Base-by-base conservation (phyloP, 371 early-diverging fungal species). In the Saksenaea vasiformis region DNA sequence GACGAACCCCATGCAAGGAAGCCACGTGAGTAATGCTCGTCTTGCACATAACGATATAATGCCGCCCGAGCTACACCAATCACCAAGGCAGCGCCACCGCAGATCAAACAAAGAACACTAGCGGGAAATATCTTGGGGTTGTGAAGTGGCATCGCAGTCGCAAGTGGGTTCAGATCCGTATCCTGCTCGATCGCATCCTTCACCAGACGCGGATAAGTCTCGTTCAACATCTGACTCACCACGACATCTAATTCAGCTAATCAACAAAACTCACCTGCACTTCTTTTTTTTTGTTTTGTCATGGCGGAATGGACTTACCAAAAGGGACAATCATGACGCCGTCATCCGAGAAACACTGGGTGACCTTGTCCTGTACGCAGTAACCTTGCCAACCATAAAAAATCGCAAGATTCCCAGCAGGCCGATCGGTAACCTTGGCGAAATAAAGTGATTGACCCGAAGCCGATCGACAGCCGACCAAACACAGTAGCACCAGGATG, bases 321-420 rank as follows among this genome's bases (percentile, higher is more conserved):
- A 78, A 78, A 2, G 81, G 81, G 1, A 78, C 68, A 8, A 72
- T 58, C 72, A 76, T 73, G 26, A 81, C 61, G 27, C 65, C 64
- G 35, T 68, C 60, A 55, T 73, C 78, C 3, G 51, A 60, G 5
- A 54, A 14, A 57, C 81, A 81, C 0, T 44, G 28, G 11, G 60
- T 37, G 3, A 34, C 15, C 3, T 28, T 19, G 14, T 74, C 69
- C 17, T 72, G 54, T 11, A 76, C 41, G 54, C 81, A 81, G 38
- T 78, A 81, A 19, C 74, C 81, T 63, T 69, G 68, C 73, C 72
- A 70, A 1, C 78, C 75, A 63, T 67, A 78, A n/a, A 71, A 68
- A 7, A 67, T 65, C 9, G 73, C 15, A 22, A 78, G 34, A 10
- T 60, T 13, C 5, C 65, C 61, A 0, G 66, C 35, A 5, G 63